Evolutionary conservation across 1,284 basidiomycete species (phyloP), one percentile per base, ranked within the genome.

Genomic region (Rhodotorula sp.): DNA sequence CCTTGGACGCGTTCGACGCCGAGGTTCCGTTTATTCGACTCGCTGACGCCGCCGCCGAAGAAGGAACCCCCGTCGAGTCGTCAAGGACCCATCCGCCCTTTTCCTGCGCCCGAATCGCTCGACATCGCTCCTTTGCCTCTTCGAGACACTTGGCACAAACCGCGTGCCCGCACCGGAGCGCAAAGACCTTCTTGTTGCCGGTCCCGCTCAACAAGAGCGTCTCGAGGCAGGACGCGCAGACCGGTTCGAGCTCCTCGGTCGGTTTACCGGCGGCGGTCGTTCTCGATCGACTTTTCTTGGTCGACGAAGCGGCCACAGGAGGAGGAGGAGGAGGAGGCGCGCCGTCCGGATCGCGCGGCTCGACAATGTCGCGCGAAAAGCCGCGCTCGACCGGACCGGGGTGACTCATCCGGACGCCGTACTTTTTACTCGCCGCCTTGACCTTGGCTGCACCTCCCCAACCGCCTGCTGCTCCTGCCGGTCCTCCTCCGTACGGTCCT

Each of bases 391-490:
- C 33, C 33, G 51, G 42, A 5, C 20, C 17, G 14, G 74, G 74
- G 44, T 75, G 74, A 45, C 66, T 69, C 67, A 69, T 69, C 62
- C 42, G 54, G 20, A 73, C 65, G 37, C 61, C 63, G 46, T 70
- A 75, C 62, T 72, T 70, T 45, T 67, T 67, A 20, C 57, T 55
- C 57, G 66, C 71, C 18, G 62, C 64, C 44, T 48, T 55, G 18
- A 69, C 71, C 53, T 68, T 67, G n/a, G 62, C 71, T 26, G 65
- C 68, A 6, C 71, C 71, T 42, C 68, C 71, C 71, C 71, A 73
- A 6, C 68, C 71, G 7, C 57, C 61, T 4, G 20, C 26, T 46
- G 49, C 29, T 15, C 54, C 54, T 42, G 56, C 56, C 26, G 37
- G 53, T 6, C 55, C 66, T 20, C 55, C 46, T 15, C 55, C 60